phyloP scores from a whole-genome alignment of 371 early-diverging fungal genomes.

The Mucor racemosus region DNA sequence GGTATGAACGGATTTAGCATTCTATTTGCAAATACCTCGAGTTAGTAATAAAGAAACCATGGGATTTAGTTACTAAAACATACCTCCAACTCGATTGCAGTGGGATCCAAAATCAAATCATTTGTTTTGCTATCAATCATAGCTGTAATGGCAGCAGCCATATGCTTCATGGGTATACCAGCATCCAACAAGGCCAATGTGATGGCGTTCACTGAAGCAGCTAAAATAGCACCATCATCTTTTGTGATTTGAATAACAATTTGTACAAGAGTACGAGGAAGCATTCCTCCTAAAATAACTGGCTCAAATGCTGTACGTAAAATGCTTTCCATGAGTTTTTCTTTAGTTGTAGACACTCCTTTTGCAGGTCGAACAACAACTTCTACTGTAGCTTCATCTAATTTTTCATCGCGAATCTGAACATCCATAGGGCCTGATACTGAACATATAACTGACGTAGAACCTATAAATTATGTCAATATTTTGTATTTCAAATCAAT shows the following conservation, averaged over 20 bases:
- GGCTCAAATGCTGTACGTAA: constrained; percentile 77
- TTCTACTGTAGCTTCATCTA: constrained; percentile 86
- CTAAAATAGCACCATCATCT: constrained; percentile 84
- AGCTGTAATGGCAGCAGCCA: constrained; percentile 76
- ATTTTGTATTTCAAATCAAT: neutral
- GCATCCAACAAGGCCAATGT: constrained; percentile 89
- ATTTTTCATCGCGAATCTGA: constrained; percentile 80
- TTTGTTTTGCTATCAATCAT: constrained; percentile 65
- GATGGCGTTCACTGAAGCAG: constrained; percentile 85
- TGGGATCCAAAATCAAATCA: constrained; percentile 80
- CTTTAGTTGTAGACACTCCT: constrained; percentile 72
- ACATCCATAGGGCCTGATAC: constrained; percentile 91
- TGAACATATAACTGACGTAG: constrained; percentile 78
- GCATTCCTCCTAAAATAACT: constrained; percentile 75
- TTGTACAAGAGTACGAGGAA: constrained; percentile 89
- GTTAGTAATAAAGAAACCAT: too few relatives aligned
- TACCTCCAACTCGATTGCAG: constrained; percentile 62
- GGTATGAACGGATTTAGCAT: constrained; percentile 78
- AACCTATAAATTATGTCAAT: constrained; percentile 42
- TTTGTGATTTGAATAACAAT: constrained; percentile 83
- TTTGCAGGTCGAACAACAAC: constrained; percentile 76
- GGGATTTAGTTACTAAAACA: too few relatives aligned
- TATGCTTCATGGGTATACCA: constrained; percentile 82
- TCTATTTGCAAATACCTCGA: constrained; percentile 21
- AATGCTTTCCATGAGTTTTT: constrained; percentile 71